A percentile compares a stretch with the other conserved stretches of the same genome.
phyloP scores from a whole-genome alignment of 495 filamentous ascomycete genomes.

The Penicillium cataractarum region DNA sequence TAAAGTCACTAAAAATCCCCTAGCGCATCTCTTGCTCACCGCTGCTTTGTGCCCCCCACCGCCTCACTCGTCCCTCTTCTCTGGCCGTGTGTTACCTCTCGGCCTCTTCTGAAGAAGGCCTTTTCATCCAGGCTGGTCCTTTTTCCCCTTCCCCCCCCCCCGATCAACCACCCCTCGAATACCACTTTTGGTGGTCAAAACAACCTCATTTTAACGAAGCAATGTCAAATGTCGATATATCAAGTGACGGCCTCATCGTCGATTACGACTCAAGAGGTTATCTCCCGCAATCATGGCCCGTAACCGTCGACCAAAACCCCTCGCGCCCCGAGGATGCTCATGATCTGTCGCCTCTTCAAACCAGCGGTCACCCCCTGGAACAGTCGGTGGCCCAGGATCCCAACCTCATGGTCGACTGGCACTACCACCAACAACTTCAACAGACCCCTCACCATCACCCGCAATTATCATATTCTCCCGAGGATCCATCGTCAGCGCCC shows the following conservation, averaged over 20 bases:
- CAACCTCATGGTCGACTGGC: constrained; percentile 54
- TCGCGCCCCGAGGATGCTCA: constrained; percentile 42
- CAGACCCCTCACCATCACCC: constrained; percentile 41
- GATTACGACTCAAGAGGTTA: constrained; percentile 54
- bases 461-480: constrained; percentile 46
- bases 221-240: constrained; percentile 52
- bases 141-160: constrained; percentile 17
- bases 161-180: constrained; percentile 1
- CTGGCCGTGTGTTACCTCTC: constrained; percentile 27
- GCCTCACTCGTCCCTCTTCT: constrained; percentile 40
- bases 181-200: constrained; percentile 17
- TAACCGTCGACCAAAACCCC: constrained; percentile 44
- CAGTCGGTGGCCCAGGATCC: constrained; percentile 49
- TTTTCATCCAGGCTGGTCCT: constrained; percentile 36
- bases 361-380: constrained; percentile 51
- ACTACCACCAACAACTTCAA: constrained; percentile 55
- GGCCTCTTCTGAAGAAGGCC: constrained; percentile 32
- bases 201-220: constrained; percentile 22
- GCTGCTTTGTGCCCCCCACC: constrained; percentile 53
- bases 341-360: constrained; percentile 51
- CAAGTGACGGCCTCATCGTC: constrained; percentile 50
- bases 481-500: constrained; percentile 54
- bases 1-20: constrained; percentile 24
- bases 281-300: constrained; percentile 50
- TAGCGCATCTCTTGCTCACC: constrained; percentile 51